Percentiles rank a stretch among this genome's conserved stretches.
Evolutionary conservation across 352 stramenopile genomes (phyloP).

Genomic region (Peronospora tabacina): DNA sequence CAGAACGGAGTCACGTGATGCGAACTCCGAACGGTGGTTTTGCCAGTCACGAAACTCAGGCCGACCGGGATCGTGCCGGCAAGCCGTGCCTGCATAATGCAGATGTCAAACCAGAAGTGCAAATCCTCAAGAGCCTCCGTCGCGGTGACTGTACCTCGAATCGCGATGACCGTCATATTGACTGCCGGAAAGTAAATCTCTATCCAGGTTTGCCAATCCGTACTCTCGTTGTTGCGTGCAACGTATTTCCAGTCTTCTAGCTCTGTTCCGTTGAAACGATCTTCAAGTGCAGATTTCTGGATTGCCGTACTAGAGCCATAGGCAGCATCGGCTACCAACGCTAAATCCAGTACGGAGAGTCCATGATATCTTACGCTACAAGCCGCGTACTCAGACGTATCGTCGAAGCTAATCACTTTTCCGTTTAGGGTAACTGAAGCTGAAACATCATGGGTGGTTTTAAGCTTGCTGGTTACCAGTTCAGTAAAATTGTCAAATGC

Average conservation of each 20-base stretch:
- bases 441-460: constrained; percentile 23
- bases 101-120: constrained; percentile 84
- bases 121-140: constrained; percentile 76
- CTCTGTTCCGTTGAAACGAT: constrained; percentile 72
- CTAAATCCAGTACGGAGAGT: constrained; percentile 65
- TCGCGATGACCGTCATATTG: constrained; percentile 78
- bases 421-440: constrained; percentile 34
- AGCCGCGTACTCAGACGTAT: constrained; percentile 57
- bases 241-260: constrained; percentile 67
- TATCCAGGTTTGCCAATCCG: constrained; percentile 72
- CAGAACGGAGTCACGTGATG: no score
- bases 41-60: no score
- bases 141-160: constrained; percentile 72
- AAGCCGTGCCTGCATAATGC: constrained; percentile 80
- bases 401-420: constrained; percentile 40
- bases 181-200: constrained; percentile 68
- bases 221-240: constrained; percentile 57
- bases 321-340: constrained; percentile 65
- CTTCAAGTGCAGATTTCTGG: constrained; percentile 48
- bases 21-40: no score
- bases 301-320: constrained; percentile 62
- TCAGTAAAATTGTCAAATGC: constrained; percentile 39
- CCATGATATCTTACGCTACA: constrained; percentile 58
- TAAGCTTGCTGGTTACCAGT: constrained; percentile 18
- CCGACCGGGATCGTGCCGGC: no score